Evolutionary conservation across 2,329 filamentous ascomycete genomes (phyloP), one percentile per base, ranked within the genome.

Genomic region (Penicillium aurantiogriseum): DNA sequence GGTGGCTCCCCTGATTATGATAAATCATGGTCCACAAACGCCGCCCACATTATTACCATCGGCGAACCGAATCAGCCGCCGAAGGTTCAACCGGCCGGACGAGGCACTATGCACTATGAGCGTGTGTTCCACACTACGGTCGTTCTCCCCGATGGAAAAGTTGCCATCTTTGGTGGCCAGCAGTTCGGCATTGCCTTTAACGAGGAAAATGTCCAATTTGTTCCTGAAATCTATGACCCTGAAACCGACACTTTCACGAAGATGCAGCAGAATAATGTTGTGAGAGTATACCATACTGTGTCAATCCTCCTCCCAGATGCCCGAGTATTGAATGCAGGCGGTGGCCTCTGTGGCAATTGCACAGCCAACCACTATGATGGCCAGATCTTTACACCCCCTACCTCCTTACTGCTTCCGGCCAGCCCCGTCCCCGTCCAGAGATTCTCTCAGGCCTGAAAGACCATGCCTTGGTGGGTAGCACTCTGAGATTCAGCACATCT

Each of bases 321-420:
- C 0, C 80, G 76, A 2, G 80, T 84, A 5, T 74, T 83, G 57
- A 78, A 69, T 15, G 81, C 76, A 10, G 82, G 83, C 13, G 81
- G 83, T 8, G 83, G 83, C 2, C 74, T 85, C 5, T 86, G 83
- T 51, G 77, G 76, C 10, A 40, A 76, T 69, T 79, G 76, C 58
- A 68, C 67, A 4, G 71, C 73, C 27, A 81, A 85, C 55, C 84
- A 86, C 60, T 77, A 75, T 39, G 81, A 86, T 59, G 81, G 69
- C 5, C 78, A 86, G 67, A 79, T 86, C 51, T 86, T 80, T 67
- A 76, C 74, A 5, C 84, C 84, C 0, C 78, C 80, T 86, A 86
- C 59, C 79, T 86, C 0, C 80, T 83, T 58, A 79, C 77, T 31
- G 35, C 65, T 3, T 71, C 80, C 42, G 81, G 81, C 5, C 1